Evolutionary conservation across 495 filamentous ascomycete genomes (phyloP).

Genomic region (Schizothecium vesticola): DNA sequence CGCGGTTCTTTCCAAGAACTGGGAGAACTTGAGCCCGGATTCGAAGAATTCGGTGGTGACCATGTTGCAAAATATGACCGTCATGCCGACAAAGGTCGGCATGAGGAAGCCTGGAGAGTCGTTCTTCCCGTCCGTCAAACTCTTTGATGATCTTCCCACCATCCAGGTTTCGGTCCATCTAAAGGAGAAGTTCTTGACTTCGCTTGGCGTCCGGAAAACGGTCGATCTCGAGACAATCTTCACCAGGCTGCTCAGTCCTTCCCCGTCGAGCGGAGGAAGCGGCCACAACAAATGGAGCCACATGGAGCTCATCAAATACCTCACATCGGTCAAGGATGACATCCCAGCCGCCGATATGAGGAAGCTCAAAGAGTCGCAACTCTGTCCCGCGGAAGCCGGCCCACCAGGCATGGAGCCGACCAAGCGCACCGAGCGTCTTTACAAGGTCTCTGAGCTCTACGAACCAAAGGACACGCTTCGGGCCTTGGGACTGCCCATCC

Average conservation of each 20-base stretch:
- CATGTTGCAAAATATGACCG: slow-evolving; percentile 58
- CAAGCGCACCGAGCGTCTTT: slow-evolving; percentile 48
- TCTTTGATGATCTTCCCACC: slow-evolving; percentile 89
- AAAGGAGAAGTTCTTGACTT: slow-evolving; percentile 81
- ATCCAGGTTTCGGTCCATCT: slow-evolving; percentile 66
- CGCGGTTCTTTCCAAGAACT: slow-evolving; percentile 74
- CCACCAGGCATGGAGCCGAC: slow-evolving; percentile 38
- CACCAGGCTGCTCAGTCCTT: slow-evolving; percentile 64
- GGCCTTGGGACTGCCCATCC: slow-evolving; percentile 63
- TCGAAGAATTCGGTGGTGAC: slow-evolving; percentile 61
- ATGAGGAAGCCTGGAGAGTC: slow-evolving; percentile 84
- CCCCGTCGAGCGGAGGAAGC: slow-evolving; percentile 32
- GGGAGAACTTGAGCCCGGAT: slow-evolving; percentile 64
- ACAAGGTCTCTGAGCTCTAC: slow-evolving; percentile 78
- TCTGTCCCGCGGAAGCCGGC: slow-evolving; percentile 74
- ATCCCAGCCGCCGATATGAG: slow-evolving; percentile 81
- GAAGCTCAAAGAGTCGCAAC: slow-evolving; percentile 65
- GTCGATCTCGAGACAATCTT: slow-evolving; percentile 93
- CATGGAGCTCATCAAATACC: slow-evolving; percentile 88
- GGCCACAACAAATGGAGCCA: slow-evolving; percentile 74
- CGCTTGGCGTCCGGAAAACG: slow-evolving; percentile 79
- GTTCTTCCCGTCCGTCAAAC: slow-evolving; percentile 86
- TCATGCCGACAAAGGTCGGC: slow-evolving; percentile 86
- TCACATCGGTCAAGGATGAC: slow-evolving; percentile 82
- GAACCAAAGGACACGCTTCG: slow-evolving; percentile 71